Evolutionary conservation across 495 filamentous ascomycete species (phyloP), one percentile per base, ranked within the genome.

Genomic region (Lophiotrema nucula): DNA sequence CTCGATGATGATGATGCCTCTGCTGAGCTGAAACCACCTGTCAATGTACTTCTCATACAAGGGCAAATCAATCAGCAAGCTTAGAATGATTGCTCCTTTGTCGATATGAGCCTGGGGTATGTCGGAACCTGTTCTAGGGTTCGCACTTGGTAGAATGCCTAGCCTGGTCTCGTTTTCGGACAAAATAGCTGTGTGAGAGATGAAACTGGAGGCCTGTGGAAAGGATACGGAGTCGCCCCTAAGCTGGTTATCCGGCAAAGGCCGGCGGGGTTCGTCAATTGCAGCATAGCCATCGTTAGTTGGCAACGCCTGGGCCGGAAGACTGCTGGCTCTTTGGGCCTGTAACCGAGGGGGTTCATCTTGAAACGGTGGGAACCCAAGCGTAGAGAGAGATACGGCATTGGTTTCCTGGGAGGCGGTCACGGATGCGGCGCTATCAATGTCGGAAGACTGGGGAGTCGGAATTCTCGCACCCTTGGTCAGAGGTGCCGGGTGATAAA

Each of bases 1-100:
- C 55, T 65, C 67, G 37, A 70, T 60, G 8, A 69, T 45, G 38
- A 73, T 46, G 15, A 68, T 58, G n/a, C 69, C 69, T 13, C 60
- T 48, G 25, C 50, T 59, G 11, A 71, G 48, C 19, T 62, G 54
- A 45, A 67, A 71, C 65, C 65, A 71, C 35, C 67, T 56, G 28
- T 65, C 56, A 4, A 67, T 66, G 47, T 70, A 70, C 26, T 53
- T 60, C 23, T 65, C 51, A 33, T 62, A 70, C 1, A 63, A 18
- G 2, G 67, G 65, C 13, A 70, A 51, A 31, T 73, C 67, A 42
- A 66, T 69, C 2, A 73, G 54, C 13, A 73, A 41, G 0, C 35
- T 43, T 8, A 73, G 60, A 8, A 73, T 23, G 8, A 63, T 53
- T 8, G 67, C 70, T 13, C 70, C 70, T 31, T 52, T 46, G 39